phyloP scores from a whole-genome alignment of 2,329 filamentous ascomycete species.

The Clathrospora elynae region DNA sequence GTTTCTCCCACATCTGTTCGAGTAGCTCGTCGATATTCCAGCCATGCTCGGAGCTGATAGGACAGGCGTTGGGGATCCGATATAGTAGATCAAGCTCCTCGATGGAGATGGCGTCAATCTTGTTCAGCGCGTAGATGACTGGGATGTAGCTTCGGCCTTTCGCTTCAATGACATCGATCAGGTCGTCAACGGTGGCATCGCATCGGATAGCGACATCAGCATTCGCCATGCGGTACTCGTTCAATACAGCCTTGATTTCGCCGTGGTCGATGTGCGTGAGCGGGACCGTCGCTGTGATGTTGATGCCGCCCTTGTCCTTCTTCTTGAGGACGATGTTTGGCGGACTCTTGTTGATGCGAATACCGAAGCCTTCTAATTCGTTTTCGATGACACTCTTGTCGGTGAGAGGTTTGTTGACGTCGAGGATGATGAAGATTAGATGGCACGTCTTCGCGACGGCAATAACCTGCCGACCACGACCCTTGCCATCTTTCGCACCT shows the following conservation, averaged over 20 bases:
- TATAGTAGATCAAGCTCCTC: conserved; percentile 96
- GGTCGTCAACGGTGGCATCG: conserved; percentile 94
- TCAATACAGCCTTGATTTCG: conserved; percentile 98
- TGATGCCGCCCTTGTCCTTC: conserved; percentile 97
- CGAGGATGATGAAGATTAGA: conserved; percentile 96
- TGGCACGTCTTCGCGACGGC: conserved; percentile 98
- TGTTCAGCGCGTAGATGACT: conserved; percentile 98
- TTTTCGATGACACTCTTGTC: conserved; percentile 96
- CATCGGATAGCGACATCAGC: conserved; percentile 97
- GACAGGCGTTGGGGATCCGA: conserved; percentile 93
- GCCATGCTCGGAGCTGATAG: conserved; percentile 91
- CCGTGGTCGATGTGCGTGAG: conserved; percentile 91
- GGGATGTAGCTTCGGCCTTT: conserved; percentile 96
- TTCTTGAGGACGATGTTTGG: conserved; percentile 99
- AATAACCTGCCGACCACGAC: conserved; percentile 96
- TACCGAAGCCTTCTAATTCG: conserved; percentile 95
- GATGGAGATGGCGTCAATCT: conserved; percentile 97
- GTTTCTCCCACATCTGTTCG: conserved; percentile 98
- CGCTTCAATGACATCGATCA: conserved; percentile 94
- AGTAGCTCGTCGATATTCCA: conserved; percentile 98
- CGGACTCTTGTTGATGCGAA: conserved; percentile 94
- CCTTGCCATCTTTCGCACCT: conserved; percentile 96
- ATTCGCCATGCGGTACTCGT: conserved; percentile 93
- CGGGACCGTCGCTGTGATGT: conserved; percentile 92
- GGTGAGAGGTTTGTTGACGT: conserved; percentile 97